Conservation (phyloP, 179 eudicot genomes). For the Actinidia arguta region DNA sequence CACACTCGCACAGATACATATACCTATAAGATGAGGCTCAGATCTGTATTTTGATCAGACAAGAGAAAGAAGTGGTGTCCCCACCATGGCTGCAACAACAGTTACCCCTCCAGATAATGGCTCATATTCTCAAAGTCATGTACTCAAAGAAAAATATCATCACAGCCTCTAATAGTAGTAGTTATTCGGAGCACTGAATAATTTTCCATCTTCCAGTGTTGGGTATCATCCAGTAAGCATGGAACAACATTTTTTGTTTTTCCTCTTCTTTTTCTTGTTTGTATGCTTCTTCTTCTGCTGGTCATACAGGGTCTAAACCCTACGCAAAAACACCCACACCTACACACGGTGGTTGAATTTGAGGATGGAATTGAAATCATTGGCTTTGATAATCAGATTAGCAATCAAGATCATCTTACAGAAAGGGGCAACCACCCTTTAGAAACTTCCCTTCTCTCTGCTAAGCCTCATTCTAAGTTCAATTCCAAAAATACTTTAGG, state of each 20-base stretch:
- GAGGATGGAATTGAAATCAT: conserved; percentile 9
- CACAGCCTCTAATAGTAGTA: not conserved
- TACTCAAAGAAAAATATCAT: not conserved
- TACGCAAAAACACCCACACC: not conserved
- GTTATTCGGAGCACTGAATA: too few relatives aligned
- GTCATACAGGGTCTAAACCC: not conserved
- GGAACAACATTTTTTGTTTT: too few relatives aligned
- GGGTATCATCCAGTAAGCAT: not conserved
- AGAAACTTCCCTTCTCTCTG: conserved; percentile 26
- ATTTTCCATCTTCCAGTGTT: not conserved
- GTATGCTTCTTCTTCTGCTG: not conserved
- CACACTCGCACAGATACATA: too few relatives aligned
- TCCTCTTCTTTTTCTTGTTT: too few relatives aligned
- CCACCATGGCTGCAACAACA: conserved; percentile 1
- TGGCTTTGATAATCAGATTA: not conserved
- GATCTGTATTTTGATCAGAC: not conserved
- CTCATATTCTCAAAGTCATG: not conserved
- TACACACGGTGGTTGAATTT: conserved; percentile 6
- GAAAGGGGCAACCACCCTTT: conserved; percentile 27
- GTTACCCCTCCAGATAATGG: not conserved
- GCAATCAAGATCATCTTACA: not conserved
- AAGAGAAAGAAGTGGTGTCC: not conserved
- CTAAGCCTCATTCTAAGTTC: conserved; percentile 14
- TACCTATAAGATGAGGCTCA: not conserved
- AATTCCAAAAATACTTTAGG: not conserved